A percentile compares a stretch with the other conserved stretches of the same genome.
Conservation (phyloP, 805 yeast genomes). For the Clavispora vitiphila region DNA sequence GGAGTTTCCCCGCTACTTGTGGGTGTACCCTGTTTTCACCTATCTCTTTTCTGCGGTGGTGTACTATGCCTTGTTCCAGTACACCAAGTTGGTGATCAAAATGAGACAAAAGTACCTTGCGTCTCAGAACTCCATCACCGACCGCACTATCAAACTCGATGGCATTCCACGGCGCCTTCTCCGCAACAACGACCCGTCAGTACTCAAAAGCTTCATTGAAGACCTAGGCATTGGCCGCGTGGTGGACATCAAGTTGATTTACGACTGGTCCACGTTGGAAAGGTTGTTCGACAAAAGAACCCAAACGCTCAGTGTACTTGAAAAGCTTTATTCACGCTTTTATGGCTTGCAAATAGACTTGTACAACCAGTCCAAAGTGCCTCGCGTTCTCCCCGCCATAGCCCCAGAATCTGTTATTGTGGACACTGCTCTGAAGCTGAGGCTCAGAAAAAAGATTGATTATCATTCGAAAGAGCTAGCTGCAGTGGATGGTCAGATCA, state of each 20-base stretch:
- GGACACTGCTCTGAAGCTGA: constrained; percentile 16
- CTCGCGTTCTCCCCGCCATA: constrained; percentile 24
- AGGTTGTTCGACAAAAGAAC: constrained; percentile 31
- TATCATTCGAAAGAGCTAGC: constrained; percentile 29
- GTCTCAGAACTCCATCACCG: constrained; percentile 54
- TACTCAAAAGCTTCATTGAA: constrained; percentile 47
- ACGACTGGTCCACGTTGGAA: constrained; percentile 41
- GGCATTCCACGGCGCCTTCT: constrained; percentile 47
- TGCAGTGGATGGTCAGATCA: constrained; percentile 36
- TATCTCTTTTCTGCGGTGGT: constrained; percentile 48
- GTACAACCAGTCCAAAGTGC: constrained; percentile 28
- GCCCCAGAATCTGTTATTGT: constrained; percentile 5
- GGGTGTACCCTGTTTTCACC: constrained; percentile 54
- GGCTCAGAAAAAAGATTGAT: constrained; percentile 28
- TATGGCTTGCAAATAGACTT: constrained; percentile 41
- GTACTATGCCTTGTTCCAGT: constrained; percentile 40
- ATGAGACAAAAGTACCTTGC: constrained; percentile 56
- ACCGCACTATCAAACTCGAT: constrained; percentile 51
- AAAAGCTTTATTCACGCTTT: constrained; percentile 35
- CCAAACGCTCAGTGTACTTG: constrained; percentile 30
- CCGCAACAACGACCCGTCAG: constrained; percentile 31
- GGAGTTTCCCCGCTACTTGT: constrained; percentile 40
- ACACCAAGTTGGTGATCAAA: constrained; percentile 45
- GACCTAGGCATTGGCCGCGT: constrained; percentile 53
- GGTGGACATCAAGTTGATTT: constrained; percentile 44